These are phyloP conservation scores for Psilocybe subaeruginosa DNA, from an alignment of 768 basidiomycete species.

Conservation along the genomic window DNA sequence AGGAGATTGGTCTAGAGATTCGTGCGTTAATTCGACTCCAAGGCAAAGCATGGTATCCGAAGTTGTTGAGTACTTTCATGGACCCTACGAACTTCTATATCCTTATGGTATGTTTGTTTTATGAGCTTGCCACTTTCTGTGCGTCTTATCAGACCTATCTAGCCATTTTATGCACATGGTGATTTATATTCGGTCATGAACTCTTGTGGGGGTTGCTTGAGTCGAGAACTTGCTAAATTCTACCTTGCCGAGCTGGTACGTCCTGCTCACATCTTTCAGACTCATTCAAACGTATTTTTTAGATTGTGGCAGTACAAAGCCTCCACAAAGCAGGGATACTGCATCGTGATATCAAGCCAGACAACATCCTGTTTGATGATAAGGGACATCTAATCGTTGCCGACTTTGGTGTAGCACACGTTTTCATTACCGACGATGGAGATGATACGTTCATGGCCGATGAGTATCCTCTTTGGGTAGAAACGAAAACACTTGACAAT, in stretches of 20 bases:
- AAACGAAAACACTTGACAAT: slow-evolving; percentile 11
- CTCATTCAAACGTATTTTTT: neutral
- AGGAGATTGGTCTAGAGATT: slow-evolving; percentile 16
- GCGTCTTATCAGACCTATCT: neutral
- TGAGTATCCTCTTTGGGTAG: slow-evolving; percentile 20
- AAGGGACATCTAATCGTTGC: slow-evolving; percentile 22
- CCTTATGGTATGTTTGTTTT: slow-evolving; percentile 18
- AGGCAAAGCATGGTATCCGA: slow-evolving; percentile 14
- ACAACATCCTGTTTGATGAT: slow-evolving; percentile 79
- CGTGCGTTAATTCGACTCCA: slow-evolving; percentile 20
- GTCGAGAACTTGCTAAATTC: slow-evolving; percentile 17
- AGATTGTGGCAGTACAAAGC: slow-evolving; percentile 22
- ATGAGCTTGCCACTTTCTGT: neutral
- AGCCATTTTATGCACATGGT: slow-evolving; percentile 21
- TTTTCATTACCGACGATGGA: slow-evolving; percentile 76
- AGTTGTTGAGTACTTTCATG: slow-evolving; percentile 19
- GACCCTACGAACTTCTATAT: slow-evolving; percentile 18
- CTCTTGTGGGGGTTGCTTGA: slow-evolving; percentile 20
- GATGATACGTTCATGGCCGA: slow-evolving; percentile 20
- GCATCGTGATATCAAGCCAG: slow-evolving; percentile 96
- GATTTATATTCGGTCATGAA: slow-evolving; percentile 20
- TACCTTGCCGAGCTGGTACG: slow-evolving; percentile 23
- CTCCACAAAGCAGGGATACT: slow-evolving; percentile 55
- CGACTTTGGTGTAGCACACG: slow-evolving; percentile 54
- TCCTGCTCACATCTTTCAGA: neutral